Base-by-base conservation (phyloP, 139 green algal genomes). In the Chlorella sp. region DNA sequence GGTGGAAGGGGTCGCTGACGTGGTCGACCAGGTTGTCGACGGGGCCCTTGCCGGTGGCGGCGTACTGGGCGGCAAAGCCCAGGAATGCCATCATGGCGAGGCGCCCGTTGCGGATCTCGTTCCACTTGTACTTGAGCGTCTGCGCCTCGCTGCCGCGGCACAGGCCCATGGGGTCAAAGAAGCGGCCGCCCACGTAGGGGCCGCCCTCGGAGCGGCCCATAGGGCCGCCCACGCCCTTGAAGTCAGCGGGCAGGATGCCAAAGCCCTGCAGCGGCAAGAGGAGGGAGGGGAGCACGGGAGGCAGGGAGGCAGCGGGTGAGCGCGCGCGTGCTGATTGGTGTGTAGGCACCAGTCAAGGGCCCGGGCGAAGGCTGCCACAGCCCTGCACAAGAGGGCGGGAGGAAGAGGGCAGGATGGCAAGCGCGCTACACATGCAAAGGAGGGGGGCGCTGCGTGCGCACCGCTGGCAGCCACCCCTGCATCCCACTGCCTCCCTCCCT, bases 41-140 rank as follows among this genome's bases (percentile, higher is more conserved):
- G 48, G 95, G 95, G 81, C 79, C 90, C 92, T 94, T 97, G 92
- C 96, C 96, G 53, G 96, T 98, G 69, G 96, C 96, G 36, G 92
- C 93, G 91, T 98, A 95, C 95, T 98, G 96, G 15, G 94, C 94
- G 42, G 94, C 94, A 91, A 98, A 99, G 90, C 96, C 97, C 16
- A 98, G 81, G 71, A 95, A 94, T 28, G 90, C 94, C 69, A 95
- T 14, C 96, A 98, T 97, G 71, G 96, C 96, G 34, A 99, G 92
- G 89, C 97, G 95, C 81, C 96, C 97, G 92, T 99, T 99, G 91
- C 96, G 96, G 92, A 99, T 94, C 93, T 99, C 97, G 88, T 97
- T 97, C 80, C 93, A 69, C 94, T 98, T 97, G 48, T 57, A 57
- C 48, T 57, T 87, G 26, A 88, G 84, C 39, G 82, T 86, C 82